Base-by-base conservation (phyloP, 1,139 yeast species). In the Candida tropicalis region DNA sequence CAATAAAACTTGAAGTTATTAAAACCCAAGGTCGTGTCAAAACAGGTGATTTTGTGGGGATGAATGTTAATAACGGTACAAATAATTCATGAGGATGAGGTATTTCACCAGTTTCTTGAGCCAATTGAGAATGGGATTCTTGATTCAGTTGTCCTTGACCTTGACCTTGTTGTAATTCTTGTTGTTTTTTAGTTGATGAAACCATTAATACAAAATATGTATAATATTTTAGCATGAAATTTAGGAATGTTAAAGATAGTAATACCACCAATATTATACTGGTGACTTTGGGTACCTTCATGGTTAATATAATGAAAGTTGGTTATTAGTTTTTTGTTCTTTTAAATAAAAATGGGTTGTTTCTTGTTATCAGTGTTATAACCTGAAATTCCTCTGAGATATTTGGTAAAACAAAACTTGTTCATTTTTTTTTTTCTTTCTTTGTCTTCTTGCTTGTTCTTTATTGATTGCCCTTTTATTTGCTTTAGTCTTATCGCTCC, bases 41-140 rank as follows among this genome's bases (percentile, higher is more conserved):
- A 6, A 68, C 73, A 1, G 75, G 68, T 1, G 74, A 66, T 35
- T 56, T 58, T 1, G 70, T 59, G 7, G 75, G 75, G 31, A 70
- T 68, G 49, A 68, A 70, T 4, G 75, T 66, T 17, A 70, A 51
- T 27, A 70, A 54, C 3, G 75, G 75, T 6, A 70, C 74, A 49
- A 60, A 70, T 40, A 69, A 55, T 47, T 68, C 73, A 47, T 68
- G 73, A 11, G 75, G 75, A 50, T 68, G 74, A 3, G 72, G 73
- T 2, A 66, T 54, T 42, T 63, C 69, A 4, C 70, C 71, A 2
- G 70, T 63, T 48, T 65, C 70, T 52, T 66, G 62, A 27, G 66
- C 63, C 17, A 65, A 55, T 35, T 36, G 33, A n/a, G 39, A 28
- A 2, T 15, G 13, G 8, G 17, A 12, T 12, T 34, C 27, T 23